phyloP scores from a whole-genome alignment of 2,329 filamentous ascomycete genomes.

The Hypoxylon sp. region DNA sequence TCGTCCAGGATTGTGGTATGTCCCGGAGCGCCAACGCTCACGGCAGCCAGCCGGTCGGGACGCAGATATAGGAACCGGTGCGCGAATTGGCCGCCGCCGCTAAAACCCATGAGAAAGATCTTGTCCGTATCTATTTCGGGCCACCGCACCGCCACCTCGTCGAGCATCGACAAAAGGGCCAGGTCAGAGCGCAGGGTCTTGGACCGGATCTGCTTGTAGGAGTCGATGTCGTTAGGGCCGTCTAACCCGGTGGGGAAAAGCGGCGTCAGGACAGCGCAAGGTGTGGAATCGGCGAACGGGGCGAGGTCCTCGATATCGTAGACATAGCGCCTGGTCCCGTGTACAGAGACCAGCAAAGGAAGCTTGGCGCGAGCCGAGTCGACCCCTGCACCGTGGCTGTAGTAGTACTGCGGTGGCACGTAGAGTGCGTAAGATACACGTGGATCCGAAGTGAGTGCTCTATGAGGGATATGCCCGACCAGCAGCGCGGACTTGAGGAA shows the following conservation, averaged over 20 bases:
- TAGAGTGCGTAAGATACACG: conserved; percentile 53
- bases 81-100: conserved; percentile 54
- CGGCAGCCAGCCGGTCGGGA: conserved; percentile 50
- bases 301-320: conserved; percentile 38
- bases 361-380: conserved; percentile 39
- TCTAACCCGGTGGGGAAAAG: conserved; percentile 54
- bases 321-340: conserved; percentile 51
- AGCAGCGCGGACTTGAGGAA: conserved; percentile 51
- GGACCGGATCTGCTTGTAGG: conserved; percentile 50
- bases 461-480: conserved; percentile 49
- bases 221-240: conserved; percentile 51
- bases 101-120: conserved; percentile 52
- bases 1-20: conserved; percentile 49
- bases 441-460: conserved; percentile 45
- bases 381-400: conserved; percentile 21
- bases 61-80: conserved; percentile 55
- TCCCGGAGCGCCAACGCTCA: conserved; percentile 54
- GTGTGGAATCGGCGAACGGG: conserved; percentile 49
- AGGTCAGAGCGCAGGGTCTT: conserved; percentile 49
- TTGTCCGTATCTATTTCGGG: conserved; percentile 50
- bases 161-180: conserved; percentile 51
- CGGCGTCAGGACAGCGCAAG: conserved; percentile 51
- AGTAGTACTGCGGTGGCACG: conserved; percentile 48
- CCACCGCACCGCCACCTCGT: conserved; percentile 52
- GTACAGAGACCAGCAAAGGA: conserved; percentile 52